Conservation (phyloP, 805 yeast species). For the Pichia membranifaciens region DNA sequence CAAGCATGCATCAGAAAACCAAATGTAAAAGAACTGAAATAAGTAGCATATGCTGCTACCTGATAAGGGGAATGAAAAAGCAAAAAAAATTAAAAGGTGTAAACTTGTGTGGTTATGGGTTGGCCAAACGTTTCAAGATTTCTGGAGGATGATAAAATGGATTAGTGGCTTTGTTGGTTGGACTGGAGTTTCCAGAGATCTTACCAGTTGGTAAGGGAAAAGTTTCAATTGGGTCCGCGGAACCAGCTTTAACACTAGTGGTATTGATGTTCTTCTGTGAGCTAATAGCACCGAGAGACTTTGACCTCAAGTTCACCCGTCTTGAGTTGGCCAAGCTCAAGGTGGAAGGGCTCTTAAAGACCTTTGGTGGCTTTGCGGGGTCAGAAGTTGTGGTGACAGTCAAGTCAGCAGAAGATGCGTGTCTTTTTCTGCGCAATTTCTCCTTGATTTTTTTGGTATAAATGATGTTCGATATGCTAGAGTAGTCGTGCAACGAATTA, state of each 20-base stretch:
- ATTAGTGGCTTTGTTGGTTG: slow-evolving; percentile 10
- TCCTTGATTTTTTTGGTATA: slow-evolving; percentile 12
- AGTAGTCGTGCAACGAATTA: slow-evolving; percentile 7
- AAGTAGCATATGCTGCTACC: too few species aligned
- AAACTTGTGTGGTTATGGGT: not conserved
- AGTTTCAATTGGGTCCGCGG: too few species aligned
- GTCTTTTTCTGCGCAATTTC: slow-evolving; percentile 10
- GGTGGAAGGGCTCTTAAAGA: not conserved
- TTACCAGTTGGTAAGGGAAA: not conserved
- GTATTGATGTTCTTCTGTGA: not conserved
- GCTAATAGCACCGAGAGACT: slow-evolving; percentile 1
- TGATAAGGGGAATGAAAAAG: too few species aligned
- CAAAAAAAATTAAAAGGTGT: too few species aligned
- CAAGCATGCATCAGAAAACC: too few species aligned
- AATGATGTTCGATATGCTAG: slow-evolving; percentile 11
- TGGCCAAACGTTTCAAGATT: slow-evolving; percentile 19
- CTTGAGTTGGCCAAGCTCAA: not conserved
- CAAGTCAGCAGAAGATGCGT: not conserved
- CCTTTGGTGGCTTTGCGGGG: not conserved
- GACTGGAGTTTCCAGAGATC: not conserved
- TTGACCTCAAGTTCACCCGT: slow-evolving; percentile 10
- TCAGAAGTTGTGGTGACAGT: not conserved
- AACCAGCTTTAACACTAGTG: too few species aligned
- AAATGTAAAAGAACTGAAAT: too few species aligned
- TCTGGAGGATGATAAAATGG: slow-evolving; percentile 27